Base-by-base conservation (phyloP, 1,139 yeast genomes). In the Candida tropicalis region DNA sequence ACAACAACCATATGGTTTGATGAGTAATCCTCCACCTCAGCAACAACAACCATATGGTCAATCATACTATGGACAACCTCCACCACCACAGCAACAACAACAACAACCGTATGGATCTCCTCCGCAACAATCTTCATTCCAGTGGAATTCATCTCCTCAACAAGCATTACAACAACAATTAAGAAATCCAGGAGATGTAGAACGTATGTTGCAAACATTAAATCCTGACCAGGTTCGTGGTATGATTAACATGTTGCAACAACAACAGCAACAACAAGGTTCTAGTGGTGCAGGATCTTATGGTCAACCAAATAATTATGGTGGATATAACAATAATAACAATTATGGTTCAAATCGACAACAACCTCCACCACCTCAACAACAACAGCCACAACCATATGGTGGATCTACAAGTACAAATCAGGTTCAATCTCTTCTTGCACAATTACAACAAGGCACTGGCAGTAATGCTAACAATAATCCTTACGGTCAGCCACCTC, bases 161-260 rank as follows among this genome's bases (percentile, higher is more conserved):
- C 44, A 39, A 9, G 17, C 43, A n/a, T 40, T 38, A 28, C 44
- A 35, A 9, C 42, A 27, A 35, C 41, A 28, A 26, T 12, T 12
- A 2, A 37, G 48, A 46, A 41, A 31, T 11, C 18, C 36, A 17
- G 43, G 52, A 11, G 45, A 48, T 33, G 47, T 59, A 18, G 42
- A 66, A 28, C 70, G 66, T 39, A 60, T 68, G 5, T 58, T 80
- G 41, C 81, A 77, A 55, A 70, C 66, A 38, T 59, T 80, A 50
- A 81, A 79, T 44, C 82, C 82, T 8, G 65, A 66, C 33, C 71
- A 81, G 13, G 67, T 79, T 46, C 81, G 79, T 41, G 75, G 62
- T 51, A 65, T 79, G 54, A 57, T 80, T 28, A 59, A 73, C 1
- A 56, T 76, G 43, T 72, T 70, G 13, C 66, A 56, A 35, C 61